Base-by-base conservation (phyloP, 805 yeast genomes). In the Ogataea nakhonphanomensis region DNA sequence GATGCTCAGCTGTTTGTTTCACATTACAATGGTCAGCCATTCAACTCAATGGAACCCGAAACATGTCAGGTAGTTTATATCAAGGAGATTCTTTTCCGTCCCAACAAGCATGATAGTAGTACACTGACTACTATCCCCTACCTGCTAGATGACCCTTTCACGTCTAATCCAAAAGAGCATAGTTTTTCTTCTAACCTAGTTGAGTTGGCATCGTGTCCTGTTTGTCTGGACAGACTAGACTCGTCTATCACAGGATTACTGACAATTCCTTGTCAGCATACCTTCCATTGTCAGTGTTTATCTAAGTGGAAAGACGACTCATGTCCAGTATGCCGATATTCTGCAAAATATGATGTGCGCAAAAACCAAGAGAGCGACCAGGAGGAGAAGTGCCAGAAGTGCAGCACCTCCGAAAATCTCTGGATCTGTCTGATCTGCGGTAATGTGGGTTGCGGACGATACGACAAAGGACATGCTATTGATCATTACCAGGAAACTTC, bases 381-480 rank as follows among this genome's bases (percentile, higher is more conserved):
- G 38, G 61, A 54, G 43, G 55, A 64, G 34, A 53, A 59, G 25
- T 84, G 95, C 57, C 57, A 68, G 31, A 65, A 69, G 3, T 89
- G 97, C 62, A 68, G 71, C 1, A 68, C 75, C 0, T 58, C 67
- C 2, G 73, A 76, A 0, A 85, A 84, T 57, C 64, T 89, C 11
- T 89, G 97, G 96, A 81, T 87, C 1, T 89, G 97, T 61, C 67
- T 89, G 20, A 76, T 90, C 2, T 89, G 97, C 64, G 96, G 97
- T 0, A 81, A 84, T 55, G 69, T 88, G n/a, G 96, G 96, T 0
- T 89, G 97, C 64, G 91, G 95, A 29, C 64, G 97, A 45, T 89
- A 89, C 59, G 85, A 87, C 37, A 75, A 75, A 24, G 89, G 84
- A 36, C 97, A 89, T 65, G 95, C 96, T 0, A 77, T 87, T 37